Evolutionary conservation across 2,329 filamentous ascomycete species (phyloP).

Genomic region (Cytospora mali): DNA sequence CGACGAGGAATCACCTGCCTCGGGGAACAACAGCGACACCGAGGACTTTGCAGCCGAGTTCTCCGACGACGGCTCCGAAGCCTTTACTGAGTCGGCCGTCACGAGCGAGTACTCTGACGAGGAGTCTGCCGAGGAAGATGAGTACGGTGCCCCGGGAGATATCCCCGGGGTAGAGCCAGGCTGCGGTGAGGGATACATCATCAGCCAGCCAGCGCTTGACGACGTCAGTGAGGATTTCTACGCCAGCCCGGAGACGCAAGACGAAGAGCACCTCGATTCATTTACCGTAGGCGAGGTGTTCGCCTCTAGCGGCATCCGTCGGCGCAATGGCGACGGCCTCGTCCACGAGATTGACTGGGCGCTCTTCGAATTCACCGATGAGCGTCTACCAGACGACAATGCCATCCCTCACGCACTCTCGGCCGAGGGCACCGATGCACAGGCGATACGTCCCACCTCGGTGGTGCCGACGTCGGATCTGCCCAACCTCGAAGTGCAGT

Average conservation of each 20-base stretch:
- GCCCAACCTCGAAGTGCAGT: conserved; percentile 79
- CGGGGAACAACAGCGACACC: conserved; percentile 46
- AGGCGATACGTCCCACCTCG: conserved; percentile 55
- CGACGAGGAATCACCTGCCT: conserved; percentile 41
- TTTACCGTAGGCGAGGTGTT: conserved; percentile 83
- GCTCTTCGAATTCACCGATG: conserved; percentile 75
- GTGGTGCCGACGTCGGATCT: conserved; percentile 64
- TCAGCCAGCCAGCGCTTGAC: conserved; percentile 91
- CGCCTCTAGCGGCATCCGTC: conserved; percentile 85
- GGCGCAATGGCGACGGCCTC: conserved; percentile 69
- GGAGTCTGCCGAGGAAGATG: conserved; percentile 53
- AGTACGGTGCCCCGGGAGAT: conserved; percentile 68
- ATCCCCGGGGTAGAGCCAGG: conserved; percentile 76
- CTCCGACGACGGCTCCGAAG: conserved; percentile 63
- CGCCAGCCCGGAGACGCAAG: conserved; percentile 67
- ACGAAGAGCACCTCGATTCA: conserved; percentile 81
- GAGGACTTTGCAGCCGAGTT: conserved; percentile 64
- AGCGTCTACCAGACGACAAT: conserved; percentile 73
- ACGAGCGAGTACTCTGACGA: conserved; percentile 56
- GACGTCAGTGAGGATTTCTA: conserved; percentile 85
- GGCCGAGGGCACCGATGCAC: conserved; percentile 32
- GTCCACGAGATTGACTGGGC: conserved; percentile 97
- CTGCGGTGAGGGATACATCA: conserved; percentile 74
- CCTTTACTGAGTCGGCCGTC: conserved; percentile 52
- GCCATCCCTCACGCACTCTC: conserved; percentile 54